phyloP scores from a whole-genome alignment of 176 grass and related monocot species.

The Aegilops sharonensis region DNA sequence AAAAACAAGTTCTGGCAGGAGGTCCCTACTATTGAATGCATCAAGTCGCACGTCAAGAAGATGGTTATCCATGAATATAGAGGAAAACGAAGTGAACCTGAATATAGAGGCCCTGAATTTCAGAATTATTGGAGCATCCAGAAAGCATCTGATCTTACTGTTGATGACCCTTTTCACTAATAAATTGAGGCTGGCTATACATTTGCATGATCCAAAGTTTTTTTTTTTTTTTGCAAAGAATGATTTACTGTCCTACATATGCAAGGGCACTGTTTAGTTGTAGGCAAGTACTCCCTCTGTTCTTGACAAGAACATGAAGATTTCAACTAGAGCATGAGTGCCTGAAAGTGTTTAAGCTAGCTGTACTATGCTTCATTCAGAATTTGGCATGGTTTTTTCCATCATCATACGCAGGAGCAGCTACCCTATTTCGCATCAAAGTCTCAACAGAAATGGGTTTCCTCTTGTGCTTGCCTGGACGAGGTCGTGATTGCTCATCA shows the following conservation, averaged over 20 bases:
- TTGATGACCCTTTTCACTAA: background rate
- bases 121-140: background rate
- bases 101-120: background rate
- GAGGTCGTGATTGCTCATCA: background rate
- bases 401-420: slow-evolving; percentile 26
- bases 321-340: too few relatives aligned
- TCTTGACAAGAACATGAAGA: too few relatives aligned
- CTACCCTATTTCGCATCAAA: slow-evolving; percentile 43
- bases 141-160: slow-evolving; percentile 15
- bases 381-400: too few relatives aligned
- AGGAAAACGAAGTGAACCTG: background rate
- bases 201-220: background rate
- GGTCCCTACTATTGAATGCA: background rate
- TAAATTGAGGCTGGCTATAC: background rate
- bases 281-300: too few relatives aligned
- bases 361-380: too few relatives aligned
- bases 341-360: too few relatives aligned
- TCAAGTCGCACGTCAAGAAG: background rate
- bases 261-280: too few relatives aligned
- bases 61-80: background rate
- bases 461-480: slow-evolving; percentile 18
- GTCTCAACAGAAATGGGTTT: slow-evolving; percentile 18
- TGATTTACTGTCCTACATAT: background rate
- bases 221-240: too few relatives aligned
- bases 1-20: too few relatives aligned